Conservation (phyloP, 2,329 filamentous ascomycete genomes). For the Myrmaecium sp. region DNA sequence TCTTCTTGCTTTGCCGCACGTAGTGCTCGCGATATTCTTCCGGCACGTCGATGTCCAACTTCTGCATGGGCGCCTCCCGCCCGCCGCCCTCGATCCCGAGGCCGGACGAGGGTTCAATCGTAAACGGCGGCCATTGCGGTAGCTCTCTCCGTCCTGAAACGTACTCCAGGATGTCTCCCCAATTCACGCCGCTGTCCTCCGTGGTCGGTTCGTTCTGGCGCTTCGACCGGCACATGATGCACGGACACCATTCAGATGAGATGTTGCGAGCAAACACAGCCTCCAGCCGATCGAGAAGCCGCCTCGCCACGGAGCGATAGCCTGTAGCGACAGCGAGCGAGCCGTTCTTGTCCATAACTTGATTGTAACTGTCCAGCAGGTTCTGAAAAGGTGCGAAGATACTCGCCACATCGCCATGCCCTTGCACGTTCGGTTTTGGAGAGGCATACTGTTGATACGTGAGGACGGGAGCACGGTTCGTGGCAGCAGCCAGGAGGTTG, state of each 20-base stretch:
- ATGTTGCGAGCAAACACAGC: conserved; percentile 90
- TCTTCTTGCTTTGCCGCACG: conserved; percentile 80
- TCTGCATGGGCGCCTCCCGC: conserved; percentile 44
- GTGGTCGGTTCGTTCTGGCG: conserved; percentile 20
- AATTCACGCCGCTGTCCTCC: conserved; percentile 56
- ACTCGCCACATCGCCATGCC: conserved; percentile 42
- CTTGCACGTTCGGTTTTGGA: conserved; percentile 26
- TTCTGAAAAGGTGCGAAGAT: conserved; percentile 72
- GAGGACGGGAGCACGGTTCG: conserved; percentile 30
- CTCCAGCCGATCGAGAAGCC: conserved; percentile 76
- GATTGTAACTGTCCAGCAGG: conserved; percentile 70
- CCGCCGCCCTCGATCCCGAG: conserved; percentile 37
- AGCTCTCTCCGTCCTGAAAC: conserved; percentile 78
- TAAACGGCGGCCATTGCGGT: conserved; percentile 78
- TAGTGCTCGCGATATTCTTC: conserved; percentile 90
- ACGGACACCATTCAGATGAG: conserved; percentile 68
- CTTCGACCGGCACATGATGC: conserved; percentile 58
- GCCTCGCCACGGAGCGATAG: conserved; percentile 82
- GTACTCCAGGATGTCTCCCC: conserved; percentile 89
- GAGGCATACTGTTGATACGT: conserved; percentile 44
- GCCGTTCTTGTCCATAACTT: conserved; percentile 66
- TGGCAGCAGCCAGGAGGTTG: conserved; percentile 48
- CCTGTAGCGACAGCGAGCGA: conserved; percentile 91
- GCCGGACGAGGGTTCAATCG: conserved; percentile 32
- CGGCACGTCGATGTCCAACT: conserved; percentile 85